A percentile compares a stretch with the other conserved stretches of the same genome.
Evolutionary conservation across 225 moss, liverwort and hornwort genomes (phyloP).

Genomic region (Physcomitrellopsis africana): DNA sequence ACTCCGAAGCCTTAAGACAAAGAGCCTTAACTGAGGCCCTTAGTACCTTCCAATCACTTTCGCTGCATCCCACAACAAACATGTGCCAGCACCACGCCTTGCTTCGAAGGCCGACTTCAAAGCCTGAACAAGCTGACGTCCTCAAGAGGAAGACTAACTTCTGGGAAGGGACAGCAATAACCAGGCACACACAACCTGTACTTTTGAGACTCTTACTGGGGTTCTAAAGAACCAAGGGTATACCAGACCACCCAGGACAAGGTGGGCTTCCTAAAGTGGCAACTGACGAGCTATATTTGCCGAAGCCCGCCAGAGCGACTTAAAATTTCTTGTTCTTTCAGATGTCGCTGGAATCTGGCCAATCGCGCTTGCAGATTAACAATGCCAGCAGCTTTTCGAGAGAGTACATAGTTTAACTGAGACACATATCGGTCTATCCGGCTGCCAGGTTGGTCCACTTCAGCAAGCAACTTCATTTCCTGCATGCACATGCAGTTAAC

Average conservation of each 20-base stretch:
- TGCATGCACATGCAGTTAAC: conserved; percentile 61
- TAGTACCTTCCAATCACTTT: conserved; percentile 38
- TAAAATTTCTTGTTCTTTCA: conserved; percentile 98
- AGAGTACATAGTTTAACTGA: conserved; percentile 93
- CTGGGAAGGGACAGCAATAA: conserved; percentile 40
- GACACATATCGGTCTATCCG: conserved; percentile 99
- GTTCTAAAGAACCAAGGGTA: conserved; percentile 28
- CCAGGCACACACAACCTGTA: conserved; percentile 39
- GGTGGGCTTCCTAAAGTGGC: conserved; percentile 21
- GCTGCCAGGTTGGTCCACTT: conserved; percentile 98
- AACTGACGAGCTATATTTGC: conserved; percentile 53
- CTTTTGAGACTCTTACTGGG: conserved; percentile 39
- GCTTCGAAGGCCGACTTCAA: conserved; percentile 17
- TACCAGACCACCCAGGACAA: conserved; percentile 37
- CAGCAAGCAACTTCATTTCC: conserved; percentile 99
- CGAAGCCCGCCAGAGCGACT: conserved; percentile 91
- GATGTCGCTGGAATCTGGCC: conserved; percentile 95
- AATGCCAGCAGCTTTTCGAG: conserved; percentile 94
- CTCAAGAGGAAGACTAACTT: conserved; percentile 35
- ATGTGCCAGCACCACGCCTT: conserved; percentile 40
- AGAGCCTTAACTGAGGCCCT: conserved; percentile 33
- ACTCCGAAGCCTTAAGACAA: conserved; percentile 24
- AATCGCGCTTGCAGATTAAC: conserved; percentile 95
- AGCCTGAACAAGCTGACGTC: conserved; percentile 31
- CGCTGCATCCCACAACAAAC: conserved; percentile 32